phyloP scores from a whole-genome alignment of 768 basidiomycete species.

The Cyclocybe aegerita region DNA sequence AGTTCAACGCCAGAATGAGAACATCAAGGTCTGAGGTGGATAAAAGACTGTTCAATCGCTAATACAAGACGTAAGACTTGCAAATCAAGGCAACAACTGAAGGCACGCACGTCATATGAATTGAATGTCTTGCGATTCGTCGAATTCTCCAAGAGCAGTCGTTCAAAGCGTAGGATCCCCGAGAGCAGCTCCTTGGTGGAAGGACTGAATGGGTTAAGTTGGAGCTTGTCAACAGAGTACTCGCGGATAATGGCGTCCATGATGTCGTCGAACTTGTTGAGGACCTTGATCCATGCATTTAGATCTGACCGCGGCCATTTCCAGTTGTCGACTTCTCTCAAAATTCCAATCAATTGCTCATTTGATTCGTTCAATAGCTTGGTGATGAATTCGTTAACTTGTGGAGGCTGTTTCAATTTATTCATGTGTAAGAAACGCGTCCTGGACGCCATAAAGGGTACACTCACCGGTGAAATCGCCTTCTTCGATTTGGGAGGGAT shows the following conservation, averaged over 20 bases:
- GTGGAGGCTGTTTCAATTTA: conserved; percentile 57
- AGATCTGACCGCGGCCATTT: conserved; percentile 96
- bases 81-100: conserved; percentile 9
- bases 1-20: conserved; percentile 76
- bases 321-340: conserved; percentile 78
- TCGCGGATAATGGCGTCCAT: conserved; percentile 80
- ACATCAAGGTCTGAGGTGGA: conserved; percentile 89
- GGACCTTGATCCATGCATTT: conserved; percentile 92
- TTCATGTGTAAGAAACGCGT: conserved; percentile 18
- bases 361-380: conserved; percentile 65
- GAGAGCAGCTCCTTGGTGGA: conserved; percentile 71
- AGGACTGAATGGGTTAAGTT: conserved; percentile 76
- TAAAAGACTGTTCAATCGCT: conserved; percentile 90
- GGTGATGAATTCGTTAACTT: conserved; percentile 78
- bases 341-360: conserved; percentile 67
- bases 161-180: conserved; percentile 86
- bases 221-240: conserved; percentile 85
- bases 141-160: conserved; percentile 91
- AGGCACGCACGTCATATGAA: conserved; percentile 86
- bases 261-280: conserved; percentile 93
- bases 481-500: conserved; percentile 85
- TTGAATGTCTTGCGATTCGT: conserved; percentile 96
- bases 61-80: conserved; percentile 11
- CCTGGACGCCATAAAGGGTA: conserved; percentile 8
- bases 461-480: conserved; percentile 71